Conservation (phyloP, 2,329 filamentous ascomycete genomes). For the Xylariaceae sp. region DNA sequence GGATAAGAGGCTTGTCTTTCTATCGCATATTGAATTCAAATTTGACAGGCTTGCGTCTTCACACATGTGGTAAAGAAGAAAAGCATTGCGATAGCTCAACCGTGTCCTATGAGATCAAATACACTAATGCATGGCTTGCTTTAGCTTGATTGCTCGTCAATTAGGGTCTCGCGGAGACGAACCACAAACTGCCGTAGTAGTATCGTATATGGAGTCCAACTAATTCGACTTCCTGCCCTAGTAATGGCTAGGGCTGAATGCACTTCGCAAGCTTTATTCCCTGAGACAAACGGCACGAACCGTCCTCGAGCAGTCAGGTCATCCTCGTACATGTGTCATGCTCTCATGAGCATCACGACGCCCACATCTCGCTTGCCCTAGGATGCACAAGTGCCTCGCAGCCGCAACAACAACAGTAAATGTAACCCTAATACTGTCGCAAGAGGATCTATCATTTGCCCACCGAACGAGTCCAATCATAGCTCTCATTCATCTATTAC, state of each 20-base stretch:
- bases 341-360: constrained; percentile 6
- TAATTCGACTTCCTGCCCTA: no score
- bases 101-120: no score
- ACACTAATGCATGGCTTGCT: constrained; percentile 27
- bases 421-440: constrained; percentile 28
- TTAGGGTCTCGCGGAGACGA: constrained; percentile 14
- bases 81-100: constrained; percentile 18
- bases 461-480: constrained; percentile 27
- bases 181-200: constrained; percentile 16
- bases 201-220: no score
- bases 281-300: no score
- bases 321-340: background rate
- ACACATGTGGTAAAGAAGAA: constrained; percentile 22
- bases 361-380: constrained; percentile 10
- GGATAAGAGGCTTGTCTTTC: background rate
- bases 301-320: no score
- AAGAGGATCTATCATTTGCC: constrained; percentile 37
- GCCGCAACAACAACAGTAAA: constrained; percentile 20
- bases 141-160: constrained; percentile 22
- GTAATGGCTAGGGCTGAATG: no score
- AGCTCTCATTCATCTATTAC: constrained; percentile 4
- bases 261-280: no score
- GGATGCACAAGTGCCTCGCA: constrained; percentile 20
- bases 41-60: constrained; percentile 21
- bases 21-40: constrained; percentile 15